Base-by-base conservation (phyloP, 2,329 filamentous ascomycete genomes). In the Cordyceps fumosorosea region DNA sequence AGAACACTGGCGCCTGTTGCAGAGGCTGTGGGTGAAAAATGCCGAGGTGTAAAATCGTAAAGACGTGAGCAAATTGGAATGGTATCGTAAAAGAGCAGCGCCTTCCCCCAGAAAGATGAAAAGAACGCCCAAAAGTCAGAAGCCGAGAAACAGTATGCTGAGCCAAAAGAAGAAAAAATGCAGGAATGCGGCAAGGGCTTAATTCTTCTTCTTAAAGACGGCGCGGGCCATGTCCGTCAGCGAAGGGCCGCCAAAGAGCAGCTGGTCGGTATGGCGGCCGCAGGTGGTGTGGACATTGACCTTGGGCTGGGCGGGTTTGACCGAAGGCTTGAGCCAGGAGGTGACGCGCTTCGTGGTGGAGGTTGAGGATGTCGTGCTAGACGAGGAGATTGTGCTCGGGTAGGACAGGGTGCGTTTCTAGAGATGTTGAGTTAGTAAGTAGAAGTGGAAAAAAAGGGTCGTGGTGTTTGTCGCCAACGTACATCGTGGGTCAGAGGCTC, bases 221-320 rank as follows among this genome's bases (percentile, higher is more conserved):
- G 75, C 71, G 52, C 76, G 75, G 65, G 77, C 77, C 40, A 81
- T 69, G 51, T 78, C 77, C 8, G 74, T 69, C 24, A 81, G 67
- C 2, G 77, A 80, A 48, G 77, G 77, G 1, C 81, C 81, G 40
- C 79, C 73, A 64, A 84, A 81, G 16, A 84, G 72, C 63, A 77
- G 81, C 66, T 84, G 80, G 66, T 82, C 77, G 45, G 80, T 80
- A 69, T 84, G 81, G 16, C 82, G 76, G 16, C 82, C 82, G 64
- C 82, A 84, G 63, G 81, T 80, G 42, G 81, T 83, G 70, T 83
- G 77, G 48, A 79, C 76, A 64, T 84, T 84, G 66, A 78, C 75
- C 10, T 74, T 76, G 22, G 74, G 76, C 20, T 20, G 10, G n/a
- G 74, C 68, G 8, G 76, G 67, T 66, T 72, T 75, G 66, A 75